Percentiles rank a stretch among this genome's conserved stretches.
Evolutionary conservation across 2,329 filamentous ascomycete species (phyloP).

Genomic region (Sphaerulina vaccinii): DNA sequence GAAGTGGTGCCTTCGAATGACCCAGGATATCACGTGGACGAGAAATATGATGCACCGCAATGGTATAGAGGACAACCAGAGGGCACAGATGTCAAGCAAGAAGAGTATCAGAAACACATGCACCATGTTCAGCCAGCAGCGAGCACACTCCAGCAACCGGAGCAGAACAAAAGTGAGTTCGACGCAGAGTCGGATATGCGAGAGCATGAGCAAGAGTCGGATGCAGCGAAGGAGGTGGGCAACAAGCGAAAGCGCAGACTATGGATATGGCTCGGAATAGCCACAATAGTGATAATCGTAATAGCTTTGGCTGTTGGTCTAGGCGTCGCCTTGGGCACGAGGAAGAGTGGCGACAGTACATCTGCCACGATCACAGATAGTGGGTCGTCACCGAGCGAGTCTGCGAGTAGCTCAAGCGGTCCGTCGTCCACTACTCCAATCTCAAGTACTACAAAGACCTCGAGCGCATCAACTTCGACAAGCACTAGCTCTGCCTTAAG

Average conservation of each 20-base stretch:
- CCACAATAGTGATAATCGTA: background rate
- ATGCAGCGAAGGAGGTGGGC: background rate
- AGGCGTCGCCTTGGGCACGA: background rate
- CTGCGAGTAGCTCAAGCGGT: no score
- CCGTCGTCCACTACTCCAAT: background rate
- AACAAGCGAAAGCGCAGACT: background rate
- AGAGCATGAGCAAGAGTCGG: background rate
- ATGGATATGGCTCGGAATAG: background rate
- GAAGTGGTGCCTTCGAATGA: background rate
- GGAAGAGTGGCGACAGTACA: background rate
- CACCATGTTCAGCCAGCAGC: no score
- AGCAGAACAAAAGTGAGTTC: background rate
- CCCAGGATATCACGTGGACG: background rate
- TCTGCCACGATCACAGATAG: no score
- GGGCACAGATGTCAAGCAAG: background rate
- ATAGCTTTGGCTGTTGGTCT: constrained; percentile 2
- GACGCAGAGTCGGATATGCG: background rate
- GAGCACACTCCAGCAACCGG: no score
- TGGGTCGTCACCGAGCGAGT: no score
- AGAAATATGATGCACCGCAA: background rate
- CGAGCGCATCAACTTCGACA: background rate
- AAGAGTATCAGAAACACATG: background rate
- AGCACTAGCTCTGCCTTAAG: background rate
- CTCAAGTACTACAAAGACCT: background rate
- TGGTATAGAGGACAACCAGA: background rate